Evolutionary conservation across 2,329 filamentous ascomycete species (phyloP).

Genomic region (Pseudocercospora cruenta): DNA sequence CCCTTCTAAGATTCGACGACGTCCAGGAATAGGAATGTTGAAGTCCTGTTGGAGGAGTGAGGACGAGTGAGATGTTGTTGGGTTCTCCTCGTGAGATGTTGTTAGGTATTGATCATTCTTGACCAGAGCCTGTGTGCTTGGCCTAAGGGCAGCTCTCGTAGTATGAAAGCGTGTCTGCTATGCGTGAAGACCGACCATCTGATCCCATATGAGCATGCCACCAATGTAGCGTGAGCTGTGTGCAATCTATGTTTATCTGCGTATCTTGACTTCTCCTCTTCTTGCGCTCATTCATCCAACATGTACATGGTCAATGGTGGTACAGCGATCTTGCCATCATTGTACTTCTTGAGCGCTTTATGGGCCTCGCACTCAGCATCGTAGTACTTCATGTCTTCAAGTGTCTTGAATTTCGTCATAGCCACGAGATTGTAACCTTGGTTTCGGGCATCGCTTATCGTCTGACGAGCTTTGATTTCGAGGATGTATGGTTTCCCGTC

Average conservation of each 20-base stretch:
- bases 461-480: slow-evolving; percentile 57
- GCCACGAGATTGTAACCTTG: slow-evolving; percentile 69
- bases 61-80: too few relatives aligned
- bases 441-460: slow-evolving; percentile 61
- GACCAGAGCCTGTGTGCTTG: too few relatives aligned
- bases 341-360: slow-evolving; percentile 50
- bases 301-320: slow-evolving; percentile 25
- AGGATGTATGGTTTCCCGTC: slow-evolving; percentile 73
- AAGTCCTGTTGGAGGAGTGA: too few relatives aligned
- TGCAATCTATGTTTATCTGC: not conserved
- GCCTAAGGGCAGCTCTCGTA: too few relatives aligned
- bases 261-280: not conserved
- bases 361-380: slow-evolving; percentile 64
- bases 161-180: too few relatives aligned
- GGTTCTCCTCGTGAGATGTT: too few relatives aligned
- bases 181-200: too few relatives aligned
- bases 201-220: too few relatives aligned
- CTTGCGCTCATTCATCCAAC: not conserved
- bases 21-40: too few relatives aligned
- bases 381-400: slow-evolving; percentile 73
- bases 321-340: slow-evolving; percentile 16
- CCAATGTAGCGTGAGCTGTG: too few relatives aligned
- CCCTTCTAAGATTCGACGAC: too few relatives aligned
- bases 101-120: too few relatives aligned
- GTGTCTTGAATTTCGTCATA: slow-evolving; percentile 64